Conservation (phyloP, 2,329 filamentous ascomycete species). For the Fusarium setosum region DNA sequence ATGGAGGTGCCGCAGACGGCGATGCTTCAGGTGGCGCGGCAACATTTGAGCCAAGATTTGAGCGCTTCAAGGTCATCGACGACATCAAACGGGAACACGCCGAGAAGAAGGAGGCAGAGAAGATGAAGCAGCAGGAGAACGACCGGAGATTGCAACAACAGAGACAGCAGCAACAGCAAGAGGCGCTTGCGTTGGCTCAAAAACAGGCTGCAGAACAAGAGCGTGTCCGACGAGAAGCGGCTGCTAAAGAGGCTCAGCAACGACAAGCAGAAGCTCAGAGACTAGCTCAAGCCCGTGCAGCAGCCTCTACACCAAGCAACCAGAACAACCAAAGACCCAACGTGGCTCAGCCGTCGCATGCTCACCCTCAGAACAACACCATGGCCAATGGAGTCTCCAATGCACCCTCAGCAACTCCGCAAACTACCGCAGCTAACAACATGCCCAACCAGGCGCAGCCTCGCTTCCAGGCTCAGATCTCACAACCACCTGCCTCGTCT, state of each 20-base stretch:
- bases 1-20: conserved; percentile 70
- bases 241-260: conserved; percentile 49
- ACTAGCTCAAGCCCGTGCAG: conserved; percentile 46
- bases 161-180: conserved; percentile 56
- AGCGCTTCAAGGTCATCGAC: conserved; percentile 90
- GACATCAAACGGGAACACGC: conserved; percentile 83
- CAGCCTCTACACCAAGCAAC: conserved; percentile 42
- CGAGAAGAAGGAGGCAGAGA: conserved; percentile 82
- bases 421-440: conserved; percentile 52
- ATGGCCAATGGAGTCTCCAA: conserved; percentile 52
- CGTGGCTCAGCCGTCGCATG: conserved; percentile 47
- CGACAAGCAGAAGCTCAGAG: conserved; percentile 52
- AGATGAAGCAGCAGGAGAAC: conserved; percentile 72
- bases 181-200: conserved; percentile 58
- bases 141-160: conserved; percentile 64
- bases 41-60: conserved; percentile 88
- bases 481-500: conserved; percentile 75
- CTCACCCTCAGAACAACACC: conserved; percentile 53
- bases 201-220: conserved; percentile 55
- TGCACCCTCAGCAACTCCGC: conserved; percentile 50
- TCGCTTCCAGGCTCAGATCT: conserved; percentile 66
- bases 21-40: conserved; percentile 78
- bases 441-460: conserved; percentile 54
- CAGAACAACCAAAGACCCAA: conserved; percentile 44
- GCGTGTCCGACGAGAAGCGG: conserved; percentile 52